These are phyloP conservation scores for Boletus vermiculosoides DNA, from an alignment of 768 basidiomycete species.

Conservation along the genomic window DNA sequence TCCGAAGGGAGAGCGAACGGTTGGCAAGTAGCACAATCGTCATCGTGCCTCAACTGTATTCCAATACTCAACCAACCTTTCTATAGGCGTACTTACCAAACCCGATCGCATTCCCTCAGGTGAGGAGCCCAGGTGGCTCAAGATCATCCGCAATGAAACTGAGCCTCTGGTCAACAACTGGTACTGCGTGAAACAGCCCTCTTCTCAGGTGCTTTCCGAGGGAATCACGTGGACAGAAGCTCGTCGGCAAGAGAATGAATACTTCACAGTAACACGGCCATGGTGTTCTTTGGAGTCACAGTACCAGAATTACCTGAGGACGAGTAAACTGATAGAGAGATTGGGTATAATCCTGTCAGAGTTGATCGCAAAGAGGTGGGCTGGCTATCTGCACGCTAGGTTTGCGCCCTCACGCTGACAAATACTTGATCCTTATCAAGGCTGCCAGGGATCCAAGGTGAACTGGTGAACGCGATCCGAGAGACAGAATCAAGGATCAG, in stretches of 20 bases:
- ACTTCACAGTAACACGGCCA: constrained; percentile 50
- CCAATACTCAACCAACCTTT: too few relatives aligned
- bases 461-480: constrained; percentile 47
- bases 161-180: constrained; percentile 30
- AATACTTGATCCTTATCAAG: too few relatives aligned
- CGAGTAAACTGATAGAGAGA: constrained; percentile 52
- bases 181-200: constrained; percentile 44
- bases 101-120: constrained; percentile 52
- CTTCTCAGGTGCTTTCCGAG: constrained; percentile 16
- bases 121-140: constrained; percentile 47
- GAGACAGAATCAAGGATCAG: constrained; percentile 35
- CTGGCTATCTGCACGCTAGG: too few relatives aligned
- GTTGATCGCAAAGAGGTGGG: constrained; percentile 46
- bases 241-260: background rate
- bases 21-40: too few relatives aligned
- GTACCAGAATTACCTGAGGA: constrained; percentile 55
- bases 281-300: constrained; percentile 55
- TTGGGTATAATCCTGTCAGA: constrained; percentile 62
- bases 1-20: background rate
- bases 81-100: background rate
- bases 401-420: too few relatives aligned
- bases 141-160: constrained; percentile 53
- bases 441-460: background rate
- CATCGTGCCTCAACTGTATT: too few relatives aligned
- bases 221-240: background rate